Base-by-base conservation (phyloP, 202 grass and related monocot species). In the Bolboschoenoplectus hybrid region DNA sequence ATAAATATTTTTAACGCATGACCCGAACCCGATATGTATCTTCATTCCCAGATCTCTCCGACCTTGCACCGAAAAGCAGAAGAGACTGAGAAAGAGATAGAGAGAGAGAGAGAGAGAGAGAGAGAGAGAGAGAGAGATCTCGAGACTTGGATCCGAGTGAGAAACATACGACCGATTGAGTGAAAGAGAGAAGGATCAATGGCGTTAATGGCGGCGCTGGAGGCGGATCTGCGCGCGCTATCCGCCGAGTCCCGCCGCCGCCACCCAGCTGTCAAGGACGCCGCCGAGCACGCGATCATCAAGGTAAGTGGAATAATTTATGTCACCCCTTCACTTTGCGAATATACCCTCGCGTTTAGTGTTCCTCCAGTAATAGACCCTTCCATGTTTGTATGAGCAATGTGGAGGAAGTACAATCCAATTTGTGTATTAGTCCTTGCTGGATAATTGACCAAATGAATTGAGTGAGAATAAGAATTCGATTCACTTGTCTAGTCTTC, bases 181-280 rank as follows among this genome's bases (percentile, higher is more conserved):
- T 19, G 70, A 66, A 82, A 53, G 79, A 60, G 13, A 53, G 78
- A n/a, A 85, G 57, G 46, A 47, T 32, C 77, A 63, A 98, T 97
- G 96, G 93, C 90, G 75, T 90, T 96, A 81, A 98, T 96, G 96
- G 88, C 89, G 91, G 91, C 90, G 80, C 91, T 98, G 85, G 96
- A 98, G 90, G 87, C 93, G 80, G 96, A 98, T 98, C 96, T 98
- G 68, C 96, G 96, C 55, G 96, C 96, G 6, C 96, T 98, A 38
- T 98, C 96, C 34, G 89, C 91, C 46, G 96, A 98, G 90, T 93
- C 96, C 19, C 96, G 96, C 74, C 91, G 96, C 70, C 91, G 90
- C 69, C 87, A 98, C 73, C 96, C 96, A 35, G 91, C 93, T 58
- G 93, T 98, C 68, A 98, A 98, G 85, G 89, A 95, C 58, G 96